Percentiles rank a stretch among this genome's conserved stretches.
Conservation (phyloP, 169 alveolate genomes). For the Pseudocohnilembus persalinus region DNA sequence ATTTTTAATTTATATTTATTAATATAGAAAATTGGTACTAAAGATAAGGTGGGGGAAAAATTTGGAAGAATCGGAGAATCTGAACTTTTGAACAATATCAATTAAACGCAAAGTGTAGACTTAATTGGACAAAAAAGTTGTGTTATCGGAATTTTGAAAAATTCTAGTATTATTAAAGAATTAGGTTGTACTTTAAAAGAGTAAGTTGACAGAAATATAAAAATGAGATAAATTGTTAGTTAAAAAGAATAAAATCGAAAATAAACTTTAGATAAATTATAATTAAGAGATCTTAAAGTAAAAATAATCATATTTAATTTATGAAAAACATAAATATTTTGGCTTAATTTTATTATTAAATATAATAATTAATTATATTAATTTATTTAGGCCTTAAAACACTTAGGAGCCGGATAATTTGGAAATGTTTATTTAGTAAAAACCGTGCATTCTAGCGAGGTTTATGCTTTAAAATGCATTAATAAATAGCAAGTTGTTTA, state of each 20-base stretch:
- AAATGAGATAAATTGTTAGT: slow-evolving; percentile 12
- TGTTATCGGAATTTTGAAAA: not conserved
- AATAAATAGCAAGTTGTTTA: slow-evolving; percentile 38
- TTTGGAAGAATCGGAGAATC: slow-evolving; percentile 21
- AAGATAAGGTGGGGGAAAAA: slow-evolving; percentile 30
- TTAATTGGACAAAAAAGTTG: slow-evolving; percentile 1
- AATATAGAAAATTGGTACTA: slow-evolving; percentile 27
- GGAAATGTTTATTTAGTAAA: slow-evolving; percentile 56
- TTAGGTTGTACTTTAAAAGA: slow-evolving; percentile 18
- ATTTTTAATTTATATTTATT: slow-evolving; percentile 23
- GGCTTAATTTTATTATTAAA: no score
- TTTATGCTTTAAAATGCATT: slow-evolving; percentile 68
- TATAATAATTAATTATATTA: slow-evolving; percentile 25
- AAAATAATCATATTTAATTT: slow-evolving; percentile 36
- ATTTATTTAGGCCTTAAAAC: slow-evolving; percentile 27
- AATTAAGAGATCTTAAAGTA: slow-evolving; percentile 12
- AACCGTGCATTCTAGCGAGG: slow-evolving; percentile 38
- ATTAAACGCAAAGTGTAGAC: not conserved
- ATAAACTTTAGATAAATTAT: slow-evolving; percentile 29
- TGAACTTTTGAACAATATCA: not conserved
- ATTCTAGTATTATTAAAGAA: not conserved
- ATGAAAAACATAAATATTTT: slow-evolving; percentile 25
- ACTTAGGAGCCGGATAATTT: slow-evolving; percentile 47
- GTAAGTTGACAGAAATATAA: slow-evolving; percentile 7
- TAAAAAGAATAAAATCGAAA: slow-evolving; percentile 11